Base-by-base conservation (phyloP, 495 filamentous ascomycete species). In the Penicillium lividum region DNA sequence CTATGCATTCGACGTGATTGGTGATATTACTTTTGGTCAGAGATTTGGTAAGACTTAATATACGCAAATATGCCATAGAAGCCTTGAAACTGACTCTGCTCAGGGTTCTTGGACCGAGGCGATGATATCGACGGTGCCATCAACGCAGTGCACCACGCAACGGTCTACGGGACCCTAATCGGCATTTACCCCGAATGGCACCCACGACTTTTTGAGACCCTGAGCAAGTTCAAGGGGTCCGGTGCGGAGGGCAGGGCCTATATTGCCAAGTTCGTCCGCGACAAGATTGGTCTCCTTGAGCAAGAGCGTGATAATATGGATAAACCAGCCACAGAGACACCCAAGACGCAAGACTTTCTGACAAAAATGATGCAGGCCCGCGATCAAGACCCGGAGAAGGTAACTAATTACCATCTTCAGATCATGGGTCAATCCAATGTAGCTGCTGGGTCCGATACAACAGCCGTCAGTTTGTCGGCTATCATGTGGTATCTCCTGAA, bases 81-180 rank as follows among this genome's bases (percentile, higher is more conserved):
- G 6, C 9, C 49, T 56, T 62, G 10, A 57, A 51, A 25, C 6
- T 9, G 33, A 16, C 3, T 47, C 2, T 40, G 33, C 13, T 47
- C 59, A 72, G 84, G 85, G 0, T 86, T 87, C 61, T 67, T 87
- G 18, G 85, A 86, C 67, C 68, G 77, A 62, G 86, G 86, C 40
- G 72, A 82, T 51, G 86, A 88, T 51, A 82, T 88, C 51, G 82
- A 87, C 61, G 85, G 84, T 6, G 81, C 86, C 16, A 80, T 88
- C 6, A 66, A 60, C 3, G 85, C 83, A 18, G 68, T 87, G 0
- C 73, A 77, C 31, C 76, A 77, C 34, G 50, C 86, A 4, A 80
- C 85, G 58, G 70, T 77, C 46, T 87, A 86, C 62, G 80, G 85
- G 42, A 82, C 82, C 0, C 56, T 82, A n/a, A 67, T 80, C 18